These are phyloP conservation scores for Peniophora sp. DNA, from an alignment of 1,284 basidiomycete species.

Conservation along the genomic window DNA sequence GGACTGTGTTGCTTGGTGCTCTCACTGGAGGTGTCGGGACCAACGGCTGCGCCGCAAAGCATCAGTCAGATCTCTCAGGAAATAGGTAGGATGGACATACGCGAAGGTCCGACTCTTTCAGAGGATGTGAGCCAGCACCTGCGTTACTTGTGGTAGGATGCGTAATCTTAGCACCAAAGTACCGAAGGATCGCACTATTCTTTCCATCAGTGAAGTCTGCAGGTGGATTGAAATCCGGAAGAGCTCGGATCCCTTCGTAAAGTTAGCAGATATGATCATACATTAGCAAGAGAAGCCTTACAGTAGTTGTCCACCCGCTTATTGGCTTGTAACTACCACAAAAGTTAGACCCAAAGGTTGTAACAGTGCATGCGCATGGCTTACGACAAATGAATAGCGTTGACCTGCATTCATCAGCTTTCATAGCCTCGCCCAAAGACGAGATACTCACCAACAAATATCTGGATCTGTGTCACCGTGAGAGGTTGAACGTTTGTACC, in stretches of 20 bases:
- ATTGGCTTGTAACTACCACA: slow-evolving; percentile 31
- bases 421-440: neutral
- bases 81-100: neutral
- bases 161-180: slow-evolving; percentile 25
- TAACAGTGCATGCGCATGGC: slow-evolving; percentile 3
- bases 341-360: slow-evolving; percentile 11
- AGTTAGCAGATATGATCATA: neutral
- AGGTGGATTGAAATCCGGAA: neutral
- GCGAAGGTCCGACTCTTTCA: slow-evolving; percentile 22
- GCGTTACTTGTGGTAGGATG: slow-evolving; percentile 32
- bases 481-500: slow-evolving; percentile 31
- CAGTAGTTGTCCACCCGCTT: slow-evolving; percentile 34
- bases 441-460: slow-evolving; percentile 10
- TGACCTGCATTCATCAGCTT: slow-evolving; percentile 18
- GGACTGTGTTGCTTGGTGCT: no score
- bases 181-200: slow-evolving; percentile 31
- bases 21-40: slow-evolving; percentile 1
- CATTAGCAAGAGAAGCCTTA: neutral
- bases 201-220: slow-evolving; percentile 16
- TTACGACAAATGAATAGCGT: slow-evolving; percentile 25
- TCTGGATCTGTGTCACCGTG: neutral
- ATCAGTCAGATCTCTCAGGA: no score
- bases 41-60: slow-evolving; percentile 1
- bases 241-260: slow-evolving; percentile 20
- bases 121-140: slow-evolving; percentile 30